These are phyloP conservation scores for Imleria badia DNA, from an alignment of 768 basidiomycete genomes.

Conservation along the genomic window DNA sequence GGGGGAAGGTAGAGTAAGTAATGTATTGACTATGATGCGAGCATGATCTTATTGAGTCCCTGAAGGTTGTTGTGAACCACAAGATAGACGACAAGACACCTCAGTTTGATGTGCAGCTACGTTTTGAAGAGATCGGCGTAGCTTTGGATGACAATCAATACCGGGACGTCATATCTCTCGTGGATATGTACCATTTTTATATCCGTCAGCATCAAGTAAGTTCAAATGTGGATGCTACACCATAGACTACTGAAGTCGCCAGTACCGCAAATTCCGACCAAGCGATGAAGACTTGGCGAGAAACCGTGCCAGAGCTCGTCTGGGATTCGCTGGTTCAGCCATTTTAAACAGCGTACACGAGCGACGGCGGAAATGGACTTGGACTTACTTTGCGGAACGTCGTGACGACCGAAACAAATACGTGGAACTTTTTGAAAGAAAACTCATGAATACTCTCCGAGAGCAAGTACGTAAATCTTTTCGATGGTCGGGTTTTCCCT, in stretches of 20 bases:
- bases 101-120: conserved; percentile 80
- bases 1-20: conserved; percentile 82
- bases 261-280: conserved; percentile 83
- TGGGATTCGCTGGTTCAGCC: conserved; percentile 76
- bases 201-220: conserved; percentile 76
- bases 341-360: conserved; percentile 84
- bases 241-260: conserved; percentile 9
- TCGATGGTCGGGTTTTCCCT: neutral
- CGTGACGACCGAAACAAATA: conserved; percentile 86
- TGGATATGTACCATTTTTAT: conserved; percentile 98
- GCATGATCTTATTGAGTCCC: conserved; percentile 2
- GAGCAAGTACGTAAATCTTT: conserved; percentile 48
- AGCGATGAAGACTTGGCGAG: conserved; percentile 53
- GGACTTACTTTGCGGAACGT: conserved; percentile 86
- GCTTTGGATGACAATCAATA: conserved; percentile 93
- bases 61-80: conserved; percentile 79
- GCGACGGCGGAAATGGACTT: conserved; percentile 82
- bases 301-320: conserved; percentile 65
- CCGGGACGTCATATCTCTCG: conserved; percentile 84
- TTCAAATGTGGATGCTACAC: neutral
- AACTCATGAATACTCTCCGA: conserved; percentile 51
- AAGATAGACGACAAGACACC: conserved; percentile 71
- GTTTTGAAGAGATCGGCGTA: conserved; percentile 92
- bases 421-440: conserved; percentile 81
- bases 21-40: neutral